These are phyloP conservation scores for Psilocybe azurescens DNA, from an alignment of 768 basidiomycete genomes.

Conservation along the genomic window DNA sequence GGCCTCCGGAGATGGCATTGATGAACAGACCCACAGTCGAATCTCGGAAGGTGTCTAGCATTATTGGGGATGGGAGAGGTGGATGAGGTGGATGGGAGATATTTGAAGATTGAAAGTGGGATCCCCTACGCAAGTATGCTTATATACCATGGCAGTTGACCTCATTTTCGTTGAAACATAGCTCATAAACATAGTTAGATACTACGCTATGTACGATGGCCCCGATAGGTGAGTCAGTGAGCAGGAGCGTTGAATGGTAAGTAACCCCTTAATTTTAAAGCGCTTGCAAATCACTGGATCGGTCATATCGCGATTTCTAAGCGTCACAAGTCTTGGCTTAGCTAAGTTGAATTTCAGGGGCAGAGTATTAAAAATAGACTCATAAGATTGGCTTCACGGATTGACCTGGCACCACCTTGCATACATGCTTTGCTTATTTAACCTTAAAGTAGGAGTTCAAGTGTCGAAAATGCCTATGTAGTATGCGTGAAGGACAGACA, in stretches of 20 bases:
- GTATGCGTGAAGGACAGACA: no score
- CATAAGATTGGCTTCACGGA: background rate
- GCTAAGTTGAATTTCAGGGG: background rate
- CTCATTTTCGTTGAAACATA: background rate
- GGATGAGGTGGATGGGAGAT: background rate
- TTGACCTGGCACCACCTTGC: no score
- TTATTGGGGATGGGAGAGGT: background rate
- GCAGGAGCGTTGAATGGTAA: background rate
- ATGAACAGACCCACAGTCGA: background rate
- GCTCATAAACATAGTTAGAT: background rate
- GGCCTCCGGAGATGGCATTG: background rate
- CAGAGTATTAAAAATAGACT: background rate
- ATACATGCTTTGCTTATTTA: no score
- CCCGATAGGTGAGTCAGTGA: background rate
- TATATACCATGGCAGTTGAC: background rate
- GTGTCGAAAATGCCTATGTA: no score
- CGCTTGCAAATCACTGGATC: background rate
- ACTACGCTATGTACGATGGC: background rate
- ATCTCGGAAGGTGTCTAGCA: background rate
- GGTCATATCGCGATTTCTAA: background rate
- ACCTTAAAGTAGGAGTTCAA: no score
- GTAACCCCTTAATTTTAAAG: no score
- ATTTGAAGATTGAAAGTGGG: background rate
- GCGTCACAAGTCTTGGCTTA: background rate
- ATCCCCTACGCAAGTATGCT: background rate